Evolutionary conservation across 2,329 filamentous ascomycete species (phyloP).

Genomic region (Fusarium sp.): DNA sequence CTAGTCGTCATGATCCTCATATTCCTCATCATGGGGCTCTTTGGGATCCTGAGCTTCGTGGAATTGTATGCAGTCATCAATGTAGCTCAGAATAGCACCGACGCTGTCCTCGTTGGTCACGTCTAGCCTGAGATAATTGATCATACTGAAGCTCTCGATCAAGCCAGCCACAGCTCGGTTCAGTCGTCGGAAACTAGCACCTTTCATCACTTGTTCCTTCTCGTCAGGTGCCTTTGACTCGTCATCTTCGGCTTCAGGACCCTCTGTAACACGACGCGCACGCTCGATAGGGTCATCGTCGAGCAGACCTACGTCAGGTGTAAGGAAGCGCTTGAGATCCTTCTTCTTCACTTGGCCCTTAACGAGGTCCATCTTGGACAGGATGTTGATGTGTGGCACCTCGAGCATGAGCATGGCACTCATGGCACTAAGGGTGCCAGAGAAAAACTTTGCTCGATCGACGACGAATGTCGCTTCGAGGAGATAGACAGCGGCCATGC

Average conservation of each 20-base stretch:
- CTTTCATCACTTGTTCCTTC: constrained; percentile 77
- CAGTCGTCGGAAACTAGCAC: constrained; percentile 80
- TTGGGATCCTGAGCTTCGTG: constrained; percentile 92
- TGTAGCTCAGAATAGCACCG: constrained; percentile 82
- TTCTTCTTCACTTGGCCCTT: constrained; percentile 87
- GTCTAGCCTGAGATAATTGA: constrained; percentile 91
- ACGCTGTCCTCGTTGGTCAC: constrained; percentile 93
- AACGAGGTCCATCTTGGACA: constrained; percentile 97
- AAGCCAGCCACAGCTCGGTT: constrained; percentile 89
- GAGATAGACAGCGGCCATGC: constrained; percentile 91
- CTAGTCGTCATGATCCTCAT: constrained; percentile 49
- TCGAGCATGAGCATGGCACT: constrained; percentile 99
- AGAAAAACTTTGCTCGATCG: constrained; percentile 96
- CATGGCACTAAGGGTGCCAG: constrained; percentile 95
- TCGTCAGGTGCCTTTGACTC: constrained; percentile 69
- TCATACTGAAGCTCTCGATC: constrained; percentile 98
- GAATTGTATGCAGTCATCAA: constrained; percentile 92
- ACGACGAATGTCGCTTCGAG: constrained; percentile 96
- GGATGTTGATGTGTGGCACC: constrained; percentile 92
- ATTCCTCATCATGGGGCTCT: constrained; percentile 72
- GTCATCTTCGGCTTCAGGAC: constrained; percentile 55
- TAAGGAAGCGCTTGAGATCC: constrained; percentile 88
- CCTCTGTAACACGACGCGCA: constrained; percentile 50
- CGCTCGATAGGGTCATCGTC: constrained; percentile 76
- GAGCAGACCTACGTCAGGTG: constrained; percentile 82